A percentile compares a stretch with the other conserved stretches of the same genome.
These are phyloP conservation scores for Carex sylvatica DNA, from an alignment of 202 grass and related monocot species.

Conservation along the genomic window DNA sequence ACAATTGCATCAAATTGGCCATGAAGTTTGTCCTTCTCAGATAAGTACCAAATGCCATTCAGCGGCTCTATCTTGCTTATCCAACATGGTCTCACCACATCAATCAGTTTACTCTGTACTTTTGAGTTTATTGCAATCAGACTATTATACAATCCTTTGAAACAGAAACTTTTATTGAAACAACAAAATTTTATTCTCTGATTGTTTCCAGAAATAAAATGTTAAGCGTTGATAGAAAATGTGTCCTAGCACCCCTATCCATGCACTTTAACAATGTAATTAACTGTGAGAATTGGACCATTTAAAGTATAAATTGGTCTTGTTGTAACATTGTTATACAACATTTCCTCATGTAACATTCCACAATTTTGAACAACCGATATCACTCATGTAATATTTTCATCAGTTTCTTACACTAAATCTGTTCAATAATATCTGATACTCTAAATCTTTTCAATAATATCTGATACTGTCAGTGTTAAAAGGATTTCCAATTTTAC, in stretches of 20 bases:
- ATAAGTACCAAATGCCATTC: constrained; percentile 79
- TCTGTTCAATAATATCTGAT: not conserved
- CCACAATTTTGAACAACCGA: not conserved
- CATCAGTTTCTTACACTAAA: not conserved
- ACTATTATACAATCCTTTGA: not conserved
- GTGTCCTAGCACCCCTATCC: not conserved
- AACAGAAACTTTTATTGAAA: not conserved
- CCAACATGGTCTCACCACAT: constrained; percentile 76
- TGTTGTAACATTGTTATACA: not conserved
- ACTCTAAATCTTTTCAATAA: not conserved
- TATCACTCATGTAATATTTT: not conserved
- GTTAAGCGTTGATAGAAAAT: not conserved
- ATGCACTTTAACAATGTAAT: not conserved
- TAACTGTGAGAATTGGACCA: not conserved
- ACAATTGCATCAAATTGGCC: constrained; percentile 86
- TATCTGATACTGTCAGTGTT: not conserved
- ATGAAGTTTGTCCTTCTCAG: constrained; percentile 67
- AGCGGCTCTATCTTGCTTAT: constrained; percentile 93
- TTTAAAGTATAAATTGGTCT: not conserved
- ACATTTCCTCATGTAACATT: not conserved
- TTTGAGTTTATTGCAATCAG: not conserved
- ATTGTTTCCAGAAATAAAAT: not conserved
- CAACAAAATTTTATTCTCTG: not conserved
- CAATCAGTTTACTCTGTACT: constrained; percentile 60
- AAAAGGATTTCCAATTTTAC: not conserved